A percentile compares a stretch with the other conserved stretches of the same genome.
Evolutionary conservation across 2,329 filamentous ascomycete genomes (phyloP).

Genomic region (Apiospora pterosperma): DNA sequence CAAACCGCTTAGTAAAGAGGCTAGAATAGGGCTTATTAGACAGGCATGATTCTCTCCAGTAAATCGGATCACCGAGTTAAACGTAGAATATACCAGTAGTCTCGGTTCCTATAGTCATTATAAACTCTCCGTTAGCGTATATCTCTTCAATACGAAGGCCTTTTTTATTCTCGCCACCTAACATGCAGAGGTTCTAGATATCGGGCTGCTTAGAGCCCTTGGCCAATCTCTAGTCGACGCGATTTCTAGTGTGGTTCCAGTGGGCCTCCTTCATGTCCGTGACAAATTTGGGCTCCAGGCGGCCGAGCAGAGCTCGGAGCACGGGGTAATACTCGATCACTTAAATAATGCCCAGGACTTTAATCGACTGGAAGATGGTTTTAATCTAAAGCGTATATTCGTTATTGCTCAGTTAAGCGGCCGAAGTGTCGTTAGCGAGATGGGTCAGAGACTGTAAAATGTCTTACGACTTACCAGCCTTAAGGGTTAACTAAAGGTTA

Average conservation of each 20-base stretch:
- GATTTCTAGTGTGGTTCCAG: conserved; percentile 18
- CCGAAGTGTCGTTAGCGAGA: no score
- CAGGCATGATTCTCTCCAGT: no score
- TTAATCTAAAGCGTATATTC: no score
- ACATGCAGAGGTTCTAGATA: conserved; percentile 17
- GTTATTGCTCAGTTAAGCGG: no score
- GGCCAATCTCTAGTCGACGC: conserved; percentile 20
- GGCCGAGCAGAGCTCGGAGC: conserved; percentile 13
- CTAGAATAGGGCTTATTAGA: conserved; percentile 15
- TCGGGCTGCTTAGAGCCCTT: conserved; percentile 17
- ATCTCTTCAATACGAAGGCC: conserved; percentile 12
- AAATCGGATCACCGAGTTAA: conserved; percentile 16
- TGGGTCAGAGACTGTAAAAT: not conserved
- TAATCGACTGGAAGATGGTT: conserved; percentile 19
- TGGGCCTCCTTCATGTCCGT: conserved; percentile 12
- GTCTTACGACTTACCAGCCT: not conserved
- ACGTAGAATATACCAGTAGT: conserved; percentile 9
- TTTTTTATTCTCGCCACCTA: conserved; percentile 13
- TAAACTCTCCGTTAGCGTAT: conserved; percentile 11
- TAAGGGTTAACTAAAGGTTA: not conserved
- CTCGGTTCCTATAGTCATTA: conserved; percentile 12
- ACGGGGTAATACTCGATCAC: conserved; percentile 17
- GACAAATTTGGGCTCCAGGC: conserved; percentile 17
- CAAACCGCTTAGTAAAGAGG: conserved; percentile 29
- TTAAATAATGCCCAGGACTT: conserved; percentile 13